phyloP scores from a whole-genome alignment of 116 monocot species.

The Zostera marina region DNA sequence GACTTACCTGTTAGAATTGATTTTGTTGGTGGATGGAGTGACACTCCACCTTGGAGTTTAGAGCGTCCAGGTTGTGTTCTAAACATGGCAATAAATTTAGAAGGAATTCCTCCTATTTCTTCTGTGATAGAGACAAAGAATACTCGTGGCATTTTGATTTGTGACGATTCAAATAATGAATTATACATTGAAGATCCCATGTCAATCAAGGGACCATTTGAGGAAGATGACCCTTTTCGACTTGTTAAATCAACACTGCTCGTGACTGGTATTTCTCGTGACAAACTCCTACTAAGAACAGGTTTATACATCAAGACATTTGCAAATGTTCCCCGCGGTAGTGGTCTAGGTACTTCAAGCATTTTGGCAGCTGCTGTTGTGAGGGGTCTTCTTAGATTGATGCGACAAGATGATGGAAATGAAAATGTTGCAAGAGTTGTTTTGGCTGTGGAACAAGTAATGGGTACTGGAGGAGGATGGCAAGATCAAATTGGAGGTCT shows the following conservation, averaged over 20 bases:
- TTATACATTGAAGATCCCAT: constrained; percentile 44
- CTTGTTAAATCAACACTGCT: constrained; percentile 82
- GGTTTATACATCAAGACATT: constrained; percentile 65
- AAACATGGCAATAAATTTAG: constrained; percentile 80
- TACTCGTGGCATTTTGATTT: constrained; percentile 34
- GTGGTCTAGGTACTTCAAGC: constrained; percentile 91
- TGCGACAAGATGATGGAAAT: constrained; percentile 73
- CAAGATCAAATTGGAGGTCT: constrained; percentile 97
- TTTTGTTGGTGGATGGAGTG: constrained; percentile 97
- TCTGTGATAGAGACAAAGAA: constrained; percentile 43
- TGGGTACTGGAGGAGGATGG: constrained; percentile 99
- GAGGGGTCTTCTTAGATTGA: constrained; percentile 64
- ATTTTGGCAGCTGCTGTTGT: constrained; percentile 92
- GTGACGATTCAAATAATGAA: constrained; percentile 48
- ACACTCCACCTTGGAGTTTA: constrained; percentile 96
- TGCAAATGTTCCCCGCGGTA: constrained; percentile 83
- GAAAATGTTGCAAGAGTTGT: constrained; percentile 88
- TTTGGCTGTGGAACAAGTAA: constrained; percentile 74
- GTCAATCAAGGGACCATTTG: constrained; percentile 50
- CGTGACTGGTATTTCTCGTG: constrained; percentile 38
- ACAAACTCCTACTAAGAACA: constrained; percentile 20
- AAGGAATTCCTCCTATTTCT: constrained; percentile 52
- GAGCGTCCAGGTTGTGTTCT: constrained; percentile 88
- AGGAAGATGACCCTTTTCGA: constrained; percentile 58
- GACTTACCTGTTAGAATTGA: constrained; percentile 84